phyloP scores from a whole-genome alignment of 768 basidiomycete genomes.

The Trametes cubensis region DNA sequence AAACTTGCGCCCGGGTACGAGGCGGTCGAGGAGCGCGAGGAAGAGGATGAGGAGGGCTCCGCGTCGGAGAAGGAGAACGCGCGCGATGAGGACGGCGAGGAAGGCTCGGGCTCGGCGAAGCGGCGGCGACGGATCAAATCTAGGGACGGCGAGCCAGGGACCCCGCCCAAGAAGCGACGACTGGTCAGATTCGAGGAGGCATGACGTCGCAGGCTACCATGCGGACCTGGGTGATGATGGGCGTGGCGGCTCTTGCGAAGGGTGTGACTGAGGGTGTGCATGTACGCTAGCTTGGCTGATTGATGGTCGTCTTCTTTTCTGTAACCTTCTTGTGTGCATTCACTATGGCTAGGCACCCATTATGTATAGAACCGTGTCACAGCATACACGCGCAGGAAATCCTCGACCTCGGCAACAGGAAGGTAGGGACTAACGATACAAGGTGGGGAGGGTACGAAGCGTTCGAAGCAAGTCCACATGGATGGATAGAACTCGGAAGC shows the following conservation, averaged over 20 bases:
- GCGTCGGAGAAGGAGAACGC: conserved; percentile 18
- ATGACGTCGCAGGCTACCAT: neutral
- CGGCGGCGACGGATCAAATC: conserved; percentile 13
- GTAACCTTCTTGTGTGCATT: neutral
- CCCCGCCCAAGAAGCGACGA: conserved; percentile 44
- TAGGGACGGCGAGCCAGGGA: conserved; percentile 24
- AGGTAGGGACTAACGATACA: conserved; percentile 17
- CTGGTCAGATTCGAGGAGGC: conserved; percentile 13
- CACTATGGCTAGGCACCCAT: neutral
- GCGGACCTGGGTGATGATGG: too few relatives aligned
- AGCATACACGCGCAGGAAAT: too few relatives aligned
- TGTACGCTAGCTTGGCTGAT: conserved; percentile 5
- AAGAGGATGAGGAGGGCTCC: conserved; percentile 3
- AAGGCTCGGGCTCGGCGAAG: conserved; percentile 8
- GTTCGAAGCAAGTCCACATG: conserved; percentile 4
- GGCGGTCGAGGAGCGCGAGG: neutral
- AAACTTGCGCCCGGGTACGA: conserved; percentile 3
- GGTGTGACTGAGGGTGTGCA: neutral
- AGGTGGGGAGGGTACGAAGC: neutral
- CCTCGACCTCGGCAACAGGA: neutral
- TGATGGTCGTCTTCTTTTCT: neutral
- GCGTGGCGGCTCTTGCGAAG: neutral
- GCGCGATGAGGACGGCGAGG: neutral
- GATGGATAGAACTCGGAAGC: neutral
- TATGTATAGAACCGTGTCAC: neutral